Evolutionary conservation across 2,329 filamentous ascomycete genomes (phyloP).

Genomic region (Colletotrichum aenigma): DNA sequence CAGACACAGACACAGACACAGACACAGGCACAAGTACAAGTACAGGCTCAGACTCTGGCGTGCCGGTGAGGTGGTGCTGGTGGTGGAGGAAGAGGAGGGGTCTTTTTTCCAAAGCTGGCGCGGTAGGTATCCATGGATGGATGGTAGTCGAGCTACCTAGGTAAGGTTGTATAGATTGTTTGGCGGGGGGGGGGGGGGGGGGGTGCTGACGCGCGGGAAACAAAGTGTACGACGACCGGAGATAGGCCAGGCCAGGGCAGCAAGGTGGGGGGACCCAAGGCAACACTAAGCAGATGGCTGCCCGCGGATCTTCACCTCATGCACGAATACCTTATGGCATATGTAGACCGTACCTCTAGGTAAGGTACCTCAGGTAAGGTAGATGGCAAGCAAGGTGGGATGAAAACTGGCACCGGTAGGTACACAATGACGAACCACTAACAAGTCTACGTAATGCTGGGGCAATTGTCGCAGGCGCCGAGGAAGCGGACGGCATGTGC

Average conservation of each 20-base stretch:
- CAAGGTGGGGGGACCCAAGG: background rate
- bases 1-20: background rate
- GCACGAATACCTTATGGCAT: background rate
- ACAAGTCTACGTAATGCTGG: slow-evolving; percentile 15
- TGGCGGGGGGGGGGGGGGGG: slow-evolving; percentile 17
- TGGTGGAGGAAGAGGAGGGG: background rate
- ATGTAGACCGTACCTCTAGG: background rate
- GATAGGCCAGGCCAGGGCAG: background rate
- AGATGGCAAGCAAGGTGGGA: background rate
- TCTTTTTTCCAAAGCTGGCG: background rate
- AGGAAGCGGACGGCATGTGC: slow-evolving; percentile 8
- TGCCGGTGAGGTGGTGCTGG: background rate
- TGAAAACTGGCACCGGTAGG: background rate
- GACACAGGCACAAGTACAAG: background rate
- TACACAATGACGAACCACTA: background rate
- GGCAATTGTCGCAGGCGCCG: slow-evolving; percentile 5
- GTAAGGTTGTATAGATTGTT: background rate
- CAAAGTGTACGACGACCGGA: background rate
- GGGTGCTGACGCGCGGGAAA: slow-evolving; percentile 9
- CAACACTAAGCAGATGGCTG: background rate
- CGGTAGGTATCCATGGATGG: background rate
- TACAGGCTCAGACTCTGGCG: background rate
- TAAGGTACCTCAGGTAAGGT: background rate
- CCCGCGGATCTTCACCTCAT: background rate
- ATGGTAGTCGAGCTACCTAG: background rate